Percentiles rank a stretch among this genome's conserved stretches.
These are phyloP conservation scores for Starmerella geochares DNA, from an alignment of 805 yeast genomes.

Conservation along the genomic window DNA sequence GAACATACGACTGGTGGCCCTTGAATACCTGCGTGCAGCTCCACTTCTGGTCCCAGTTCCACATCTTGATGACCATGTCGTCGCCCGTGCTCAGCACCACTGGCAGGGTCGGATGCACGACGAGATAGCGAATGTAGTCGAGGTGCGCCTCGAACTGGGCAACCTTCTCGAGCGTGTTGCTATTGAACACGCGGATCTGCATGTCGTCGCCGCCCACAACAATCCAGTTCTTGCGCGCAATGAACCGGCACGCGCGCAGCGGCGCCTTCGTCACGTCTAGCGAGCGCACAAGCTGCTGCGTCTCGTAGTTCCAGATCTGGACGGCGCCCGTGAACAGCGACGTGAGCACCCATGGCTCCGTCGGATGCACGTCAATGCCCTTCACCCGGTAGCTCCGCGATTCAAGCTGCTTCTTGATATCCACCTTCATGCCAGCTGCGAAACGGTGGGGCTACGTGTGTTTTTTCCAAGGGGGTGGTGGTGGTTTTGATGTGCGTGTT, in stretches of 20 bases:
- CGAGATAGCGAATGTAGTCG: constrained; percentile 85
- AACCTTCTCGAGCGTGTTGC: constrained; percentile 89
- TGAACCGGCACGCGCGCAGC: constrained; percentile 86
- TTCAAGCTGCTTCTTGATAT: constrained; percentile 66
- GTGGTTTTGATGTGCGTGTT: constrained; percentile 3
- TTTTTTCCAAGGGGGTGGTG: background rate
- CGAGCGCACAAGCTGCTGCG: constrained; percentile 70
- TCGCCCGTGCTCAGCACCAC: constrained; percentile 81
- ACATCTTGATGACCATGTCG: constrained; percentile 80
- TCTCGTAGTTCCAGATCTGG: constrained; percentile 91
- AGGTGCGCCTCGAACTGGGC: constrained; percentile 97
- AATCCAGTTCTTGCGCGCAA: constrained; percentile 95
- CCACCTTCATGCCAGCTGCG: constrained; percentile 37
- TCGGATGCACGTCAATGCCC: constrained; percentile 95
- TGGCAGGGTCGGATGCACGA: constrained; percentile 90
- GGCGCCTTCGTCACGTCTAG: constrained; percentile 95
- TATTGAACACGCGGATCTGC: constrained; percentile 85
- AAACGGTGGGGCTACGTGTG: constrained; percentile 4
- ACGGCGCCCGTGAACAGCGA: constrained; percentile 84
- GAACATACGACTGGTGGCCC: constrained; percentile 92
- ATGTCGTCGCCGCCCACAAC: constrained; percentile 94
- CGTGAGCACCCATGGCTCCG: constrained; percentile 92
- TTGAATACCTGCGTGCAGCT: constrained; percentile 78
- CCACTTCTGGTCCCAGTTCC: constrained; percentile 98
- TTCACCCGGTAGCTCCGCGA: constrained; percentile 94